phyloP scores from a whole-genome alignment of 108 stramenopile species.

The Pseudonitzschia pungens region DNA sequence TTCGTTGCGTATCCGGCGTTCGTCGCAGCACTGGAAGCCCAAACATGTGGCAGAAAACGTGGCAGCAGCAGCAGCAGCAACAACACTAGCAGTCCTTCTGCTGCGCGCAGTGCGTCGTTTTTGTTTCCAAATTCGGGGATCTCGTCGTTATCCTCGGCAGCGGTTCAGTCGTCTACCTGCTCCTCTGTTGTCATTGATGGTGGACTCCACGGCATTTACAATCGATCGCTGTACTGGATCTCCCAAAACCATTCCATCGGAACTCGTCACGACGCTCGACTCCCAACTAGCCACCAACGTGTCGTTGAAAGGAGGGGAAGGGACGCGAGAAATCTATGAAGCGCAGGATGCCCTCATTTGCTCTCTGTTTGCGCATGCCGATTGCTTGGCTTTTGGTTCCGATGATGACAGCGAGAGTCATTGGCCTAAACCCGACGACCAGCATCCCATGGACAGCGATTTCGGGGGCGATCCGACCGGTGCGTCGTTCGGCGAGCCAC shows the following conservation, averaged over 20 bases:
- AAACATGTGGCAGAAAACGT: slow-evolving; percentile 38
- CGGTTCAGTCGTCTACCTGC: slow-evolving; percentile 45
- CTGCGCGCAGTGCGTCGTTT: neutral
- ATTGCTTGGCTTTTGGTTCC: slow-evolving; percentile 70
- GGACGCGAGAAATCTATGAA: slow-evolving; percentile 27
- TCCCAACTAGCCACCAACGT: slow-evolving; percentile 40
- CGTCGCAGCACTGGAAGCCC: slow-evolving; percentile 63
- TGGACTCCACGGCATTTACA: slow-evolving; percentile 48
- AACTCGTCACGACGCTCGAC: slow-evolving; percentile 55
- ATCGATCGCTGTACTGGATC: slow-evolving; percentile 53
- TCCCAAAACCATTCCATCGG: slow-evolving; percentile 32
- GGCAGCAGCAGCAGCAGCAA: neutral
- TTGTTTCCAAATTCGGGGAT: slow-evolving; percentile 1
- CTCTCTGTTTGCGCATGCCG: slow-evolving; percentile 74
- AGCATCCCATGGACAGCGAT: neutral
- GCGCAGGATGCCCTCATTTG: slow-evolving; percentile 68
- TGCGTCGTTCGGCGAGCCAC: neutral
- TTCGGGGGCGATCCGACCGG: neutral
- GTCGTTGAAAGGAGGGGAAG: slow-evolving; percentile 1
- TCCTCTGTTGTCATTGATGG: slow-evolving; percentile 84
- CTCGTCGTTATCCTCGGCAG: slow-evolving; percentile 57
- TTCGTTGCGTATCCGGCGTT: slow-evolving; percentile 65
- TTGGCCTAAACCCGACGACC: neutral
- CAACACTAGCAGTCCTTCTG: neutral
- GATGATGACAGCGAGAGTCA: slow-evolving; percentile 26